Evolutionary conservation across 2,329 filamentous ascomycete species (phyloP).

Genomic region (Fusarium graminum): DNA sequence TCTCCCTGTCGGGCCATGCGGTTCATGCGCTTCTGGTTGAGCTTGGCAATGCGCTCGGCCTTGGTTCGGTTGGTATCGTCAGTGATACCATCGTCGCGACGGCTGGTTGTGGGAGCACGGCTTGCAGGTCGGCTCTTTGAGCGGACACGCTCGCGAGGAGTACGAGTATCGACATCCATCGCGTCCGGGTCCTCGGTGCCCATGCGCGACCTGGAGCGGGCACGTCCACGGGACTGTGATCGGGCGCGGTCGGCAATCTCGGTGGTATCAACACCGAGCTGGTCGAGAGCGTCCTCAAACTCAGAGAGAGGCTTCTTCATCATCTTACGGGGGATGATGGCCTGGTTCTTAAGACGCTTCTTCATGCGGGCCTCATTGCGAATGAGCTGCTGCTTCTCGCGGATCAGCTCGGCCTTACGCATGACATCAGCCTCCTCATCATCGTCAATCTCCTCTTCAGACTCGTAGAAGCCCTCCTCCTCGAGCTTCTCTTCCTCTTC

Average conservation of each 20-base stretch:
- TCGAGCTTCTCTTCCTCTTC: constrained; percentile 95
- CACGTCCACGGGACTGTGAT: constrained; percentile 72
- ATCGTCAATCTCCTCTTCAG: constrained; percentile 84
- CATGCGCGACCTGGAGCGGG: constrained; percentile 75
- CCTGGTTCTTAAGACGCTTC: constrained; percentile 97
- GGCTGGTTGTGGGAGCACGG: constrained; percentile 71
- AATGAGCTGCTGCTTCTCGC: constrained; percentile 93
- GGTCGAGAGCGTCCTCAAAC: constrained; percentile 87
- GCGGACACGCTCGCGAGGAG: constrained; percentile 70
- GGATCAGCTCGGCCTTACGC: constrained; percentile 93
- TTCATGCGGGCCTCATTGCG: constrained; percentile 95
- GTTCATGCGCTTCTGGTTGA: constrained; percentile 99
- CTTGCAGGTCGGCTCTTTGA: constrained; percentile 82
- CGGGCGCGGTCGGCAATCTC: constrained; percentile 80
- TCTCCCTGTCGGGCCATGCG: constrained; percentile 97
- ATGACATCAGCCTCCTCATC: constrained; percentile 88
- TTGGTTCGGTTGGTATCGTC: constrained; percentile 76
- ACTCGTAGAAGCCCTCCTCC: constrained; percentile 93
- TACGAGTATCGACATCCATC: constrained; percentile 77
- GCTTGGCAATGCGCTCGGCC: constrained; percentile 87
- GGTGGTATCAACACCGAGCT: constrained; percentile 86
- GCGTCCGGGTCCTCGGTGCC: constrained; percentile 74
- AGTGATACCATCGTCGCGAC: constrained; percentile 81
- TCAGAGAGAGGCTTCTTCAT: constrained; percentile 86
- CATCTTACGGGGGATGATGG: constrained; percentile 87